Evolutionary conservation across 495 filamentous ascomycete species (phyloP), one percentile per base, ranked within the genome.

Genomic region (Penicillium cinerascens): DNA sequence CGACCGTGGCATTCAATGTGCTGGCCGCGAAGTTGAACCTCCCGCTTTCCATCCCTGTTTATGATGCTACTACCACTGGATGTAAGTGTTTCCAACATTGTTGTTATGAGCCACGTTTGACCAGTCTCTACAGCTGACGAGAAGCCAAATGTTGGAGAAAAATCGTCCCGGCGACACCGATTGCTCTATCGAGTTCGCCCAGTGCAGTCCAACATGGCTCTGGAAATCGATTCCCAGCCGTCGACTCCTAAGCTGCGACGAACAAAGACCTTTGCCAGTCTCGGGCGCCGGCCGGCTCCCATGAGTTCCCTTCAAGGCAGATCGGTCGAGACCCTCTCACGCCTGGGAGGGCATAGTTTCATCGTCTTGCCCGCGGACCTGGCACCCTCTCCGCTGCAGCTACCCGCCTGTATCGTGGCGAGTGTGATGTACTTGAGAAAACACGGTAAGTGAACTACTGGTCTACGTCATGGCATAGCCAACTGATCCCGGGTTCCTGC

Each of bases 351-450:
- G 17, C 81, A 84, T 63, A 85, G 83, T 61, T 71, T 81, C 36
- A 68, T 93, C 33, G 79, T 78, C 27, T 73, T 91, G n/a, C 86
- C 87, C 0, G 58, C 68, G 0, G 82, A 86, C 41, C 83, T 89
- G 59, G 76, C 85, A 15, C 81, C 88, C 7, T 73, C 76, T 4
- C 78, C 80, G 20, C 71, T 91, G 46, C 70, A 80, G 16, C 70
- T 93, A 10, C 89, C 89, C 6, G 86, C 86, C 5, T 91, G 87
- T 58, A 81, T 92, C 48, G 86, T 87, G 33, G 87, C 86, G 11
- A 84, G 83, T 7, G 80, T 82, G 35, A 78, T 80, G 42, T 86
- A 83, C 66, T 70, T 93, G 29, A 71, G 82, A 9, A 78, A 79
- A 58, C 75, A 87, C 70, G 84, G 88, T 91, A 67, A 61, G 81